A percentile compares a stretch with the other conserved stretches of the same genome.
phyloP scores from a whole-genome alignment of 495 filamentous ascomycete genomes.

The Talaromyces wortmannii region DNA sequence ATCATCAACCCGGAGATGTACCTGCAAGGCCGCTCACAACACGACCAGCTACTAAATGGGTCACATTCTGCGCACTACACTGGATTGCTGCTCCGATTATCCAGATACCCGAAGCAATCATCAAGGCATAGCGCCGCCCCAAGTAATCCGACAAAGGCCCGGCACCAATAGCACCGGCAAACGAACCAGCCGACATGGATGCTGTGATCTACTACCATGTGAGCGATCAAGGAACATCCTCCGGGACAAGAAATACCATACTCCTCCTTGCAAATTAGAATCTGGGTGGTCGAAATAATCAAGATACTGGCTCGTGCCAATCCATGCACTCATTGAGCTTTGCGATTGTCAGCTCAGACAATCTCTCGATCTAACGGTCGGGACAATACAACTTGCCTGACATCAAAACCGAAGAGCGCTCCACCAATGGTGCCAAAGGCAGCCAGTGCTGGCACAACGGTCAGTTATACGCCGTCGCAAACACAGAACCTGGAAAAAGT shows the following conservation, averaged over 20 bases:
- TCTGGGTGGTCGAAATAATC: constrained; percentile 60
- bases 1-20: neutral
- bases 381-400: constrained; percentile 19
- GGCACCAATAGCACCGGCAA: constrained; percentile 32
- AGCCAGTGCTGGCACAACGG: constrained; percentile 26
- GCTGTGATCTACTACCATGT: constrained; percentile 43
- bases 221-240: neutral
- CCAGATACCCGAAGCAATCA: constrained; percentile 64
- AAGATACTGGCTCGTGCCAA: constrained; percentile 62
- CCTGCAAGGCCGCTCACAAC: constrained; percentile 60
- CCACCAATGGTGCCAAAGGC: constrained; percentile 45
- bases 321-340: constrained; percentile 62
- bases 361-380: neutral
- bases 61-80: constrained; percentile 50
- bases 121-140: constrained; percentile 57
- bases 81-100: constrained; percentile 64
- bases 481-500: too few relatives aligned
- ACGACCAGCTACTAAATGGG: constrained; percentile 62
- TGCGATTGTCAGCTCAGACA: neutral
- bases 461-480: neutral
- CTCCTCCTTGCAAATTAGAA: constrained; percentile 49
- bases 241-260: neutral
- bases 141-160: constrained; percentile 60
- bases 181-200: constrained; percentile 31
- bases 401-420: constrained; percentile 37